Evolutionary conservation across 441 rosid genomes (phyloP), one percentile per base, ranked within the genome.

Genomic region (Erodium texanum): DNA sequence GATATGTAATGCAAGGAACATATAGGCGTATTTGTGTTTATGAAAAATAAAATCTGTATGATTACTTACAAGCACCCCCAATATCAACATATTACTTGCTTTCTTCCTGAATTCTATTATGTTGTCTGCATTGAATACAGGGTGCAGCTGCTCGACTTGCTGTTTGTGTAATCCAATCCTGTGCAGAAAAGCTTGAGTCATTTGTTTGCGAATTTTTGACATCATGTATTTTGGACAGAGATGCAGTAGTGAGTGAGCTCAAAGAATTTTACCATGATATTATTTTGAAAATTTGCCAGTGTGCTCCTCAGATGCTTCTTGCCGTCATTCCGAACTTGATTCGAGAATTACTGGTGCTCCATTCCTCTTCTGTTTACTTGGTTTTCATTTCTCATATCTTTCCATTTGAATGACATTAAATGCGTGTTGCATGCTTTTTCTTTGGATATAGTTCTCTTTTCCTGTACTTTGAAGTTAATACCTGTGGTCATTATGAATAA

Each of bases 241-340:
- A 88, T 80, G 70, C 85, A 70, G 78, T 82, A 73, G 85, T 71
- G 69, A 84, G 83, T 68, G 86, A 84, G 68, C 87, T 94, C 73
- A 88, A 86, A 80, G 88, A 87, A 76, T 82, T 78, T 71, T 94
- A 92, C 78, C 98, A 94, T 68, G 91, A 89, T 73, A 87, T 94
- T 71, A 71, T 88, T 41, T 86, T 87, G 58, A 79, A 79, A 81
- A 77, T 88, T 81, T 94, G 80, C 84, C 79, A 79, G 62, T 84
- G 78, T 78, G 87, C 88, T 75, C 99, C 99, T 64, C 87, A 89
- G 71, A 87, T 94, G 81, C 88, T 94, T 80, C 77, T 78, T 71
- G 75, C 87, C 68, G 81, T 92, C 79, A 85, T 90, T 69, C 97
- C 98, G 62, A 80, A 80, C 77, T 68, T 94, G 84, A 81, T 80